Evolutionary conservation across 805 yeast genomes (phyloP).

Genomic region (Zygoascus flipseniorum): DNA sequence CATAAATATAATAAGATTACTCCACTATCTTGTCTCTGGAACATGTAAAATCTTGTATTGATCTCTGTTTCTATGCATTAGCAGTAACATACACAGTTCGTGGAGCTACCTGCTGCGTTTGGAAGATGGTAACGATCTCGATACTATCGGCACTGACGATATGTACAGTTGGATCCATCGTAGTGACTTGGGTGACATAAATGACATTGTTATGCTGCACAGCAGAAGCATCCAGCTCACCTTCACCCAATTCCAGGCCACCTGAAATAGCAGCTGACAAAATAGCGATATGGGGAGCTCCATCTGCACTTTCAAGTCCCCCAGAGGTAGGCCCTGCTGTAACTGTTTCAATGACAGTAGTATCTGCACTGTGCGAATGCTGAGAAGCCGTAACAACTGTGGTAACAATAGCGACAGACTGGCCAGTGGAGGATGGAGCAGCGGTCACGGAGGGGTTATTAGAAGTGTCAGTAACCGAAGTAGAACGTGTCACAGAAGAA

Average conservation of each 20-base stretch:
- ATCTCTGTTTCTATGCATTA: neutral
- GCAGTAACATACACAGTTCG: neutral
- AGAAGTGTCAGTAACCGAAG: no score
- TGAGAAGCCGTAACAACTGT: neutral
- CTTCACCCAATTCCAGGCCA: neutral
- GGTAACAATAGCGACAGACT: neutral
- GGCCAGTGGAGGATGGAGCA: neutral
- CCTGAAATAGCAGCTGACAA: neutral
- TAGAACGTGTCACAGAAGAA: neutral
- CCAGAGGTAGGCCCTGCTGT: neutral
- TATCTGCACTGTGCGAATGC: neutral
- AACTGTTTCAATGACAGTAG: neutral
- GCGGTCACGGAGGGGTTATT: neutral
- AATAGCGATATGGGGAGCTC: neutral
- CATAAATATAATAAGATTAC: no score
- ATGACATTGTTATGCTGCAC: neutral
- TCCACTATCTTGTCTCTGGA: neutral
- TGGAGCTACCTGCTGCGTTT: neutral
- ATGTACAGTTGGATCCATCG: neutral
- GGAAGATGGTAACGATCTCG: neutral
- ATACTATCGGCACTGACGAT: neutral
- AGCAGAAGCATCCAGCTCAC: neutral
- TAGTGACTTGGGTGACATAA: neutral
- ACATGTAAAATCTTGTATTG: neutral
- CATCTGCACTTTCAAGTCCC: neutral